Base-by-base conservation (phyloP, 208 protist genomes). In the Acanthamoeba culbertsoni region DNA sequence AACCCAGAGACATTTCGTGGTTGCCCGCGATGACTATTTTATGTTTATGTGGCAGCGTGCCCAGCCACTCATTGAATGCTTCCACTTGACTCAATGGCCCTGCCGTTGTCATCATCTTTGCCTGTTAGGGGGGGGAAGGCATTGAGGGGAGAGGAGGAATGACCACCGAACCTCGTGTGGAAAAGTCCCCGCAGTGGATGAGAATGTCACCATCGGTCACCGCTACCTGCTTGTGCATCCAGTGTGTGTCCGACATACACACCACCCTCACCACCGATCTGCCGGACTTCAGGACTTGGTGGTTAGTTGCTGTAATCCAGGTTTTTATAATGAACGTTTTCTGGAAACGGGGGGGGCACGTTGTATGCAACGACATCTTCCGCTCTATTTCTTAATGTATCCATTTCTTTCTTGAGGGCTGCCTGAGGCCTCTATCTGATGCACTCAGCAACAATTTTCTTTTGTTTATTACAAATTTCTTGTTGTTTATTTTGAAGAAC, bases 1-100 rank as follows among this genome's bases (percentile, higher is more conserved):
- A 12, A 53, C 43, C 51, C 62, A 93, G 53, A 1, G 43, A 5
- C 55, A 77, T 43, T 8, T 95, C 93, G 68, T 95, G 93, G 45
- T 95, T 95, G 79, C 93, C 93, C 1, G 65, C 33, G 31, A 93
- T 91, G 1, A 95, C 93, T 18, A 95, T 53, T 43, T 93, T 93
- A 90, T 92, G 86, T 33, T 53, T 43, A 90, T 95, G 93, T 0
- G 93, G 93, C 59, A 95, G 90, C 1, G 48, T 1, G 2, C 93
- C 88, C 4, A 95, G 62, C 93, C 93, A 95, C 14, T 31, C 45
- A 42, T 93, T 86, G 46, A 95, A 95, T 40, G 65, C 40, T 1
- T 55, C 33, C 51, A 73, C 55, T 26, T 93, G 63, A n/a, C 35
- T 55, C 28, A 89, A 35, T 26, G 79, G 79, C 0, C 71, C 71